Evolutionary conservation across 73 alveolate genomes (phyloP).

Genomic region (Tetrahymena thermophila): DNA sequence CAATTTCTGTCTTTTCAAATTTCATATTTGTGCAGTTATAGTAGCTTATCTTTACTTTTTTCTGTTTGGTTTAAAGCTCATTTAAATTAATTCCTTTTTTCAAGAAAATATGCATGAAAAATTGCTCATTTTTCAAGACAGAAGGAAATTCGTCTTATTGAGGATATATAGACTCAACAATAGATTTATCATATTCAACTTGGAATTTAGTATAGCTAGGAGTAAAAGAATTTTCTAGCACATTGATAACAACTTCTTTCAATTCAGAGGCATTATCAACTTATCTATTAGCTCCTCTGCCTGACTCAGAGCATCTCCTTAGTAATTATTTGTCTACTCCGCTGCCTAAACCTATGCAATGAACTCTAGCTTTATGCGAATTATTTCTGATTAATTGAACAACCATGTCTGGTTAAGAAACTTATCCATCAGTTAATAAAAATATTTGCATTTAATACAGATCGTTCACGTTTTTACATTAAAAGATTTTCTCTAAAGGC

Average conservation of each 20-base stretch:
- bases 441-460: not conserved
- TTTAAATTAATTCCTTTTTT: not conserved
- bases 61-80: not conserved
- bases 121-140: not conserved
- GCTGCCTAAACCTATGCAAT: not conserved
- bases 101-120: not conserved
- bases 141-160: not conserved
- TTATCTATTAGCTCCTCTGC: not conserved
- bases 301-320: not conserved
- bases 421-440: not conserved
- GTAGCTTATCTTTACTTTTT: not conserved
- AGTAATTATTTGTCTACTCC: not conserved
- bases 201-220: not conserved
- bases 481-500: not conserved
- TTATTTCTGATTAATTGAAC: not conserved
- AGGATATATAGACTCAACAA: not conserved
- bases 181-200: not conserved
- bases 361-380: not conserved
- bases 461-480: not conserved
- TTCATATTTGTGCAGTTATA: not conserved
- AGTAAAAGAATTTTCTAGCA: not conserved
- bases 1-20: not conserved
- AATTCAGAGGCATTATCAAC: not conserved
- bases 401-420: not conserved
- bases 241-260: not conserved